Percentiles rank a stretch among this genome's conserved stretches.
These are phyloP conservation scores for Paecilomyces fulvus DNA, from an alignment of 2,329 filamentous ascomycete genomes.

Conservation along the genomic window DNA sequence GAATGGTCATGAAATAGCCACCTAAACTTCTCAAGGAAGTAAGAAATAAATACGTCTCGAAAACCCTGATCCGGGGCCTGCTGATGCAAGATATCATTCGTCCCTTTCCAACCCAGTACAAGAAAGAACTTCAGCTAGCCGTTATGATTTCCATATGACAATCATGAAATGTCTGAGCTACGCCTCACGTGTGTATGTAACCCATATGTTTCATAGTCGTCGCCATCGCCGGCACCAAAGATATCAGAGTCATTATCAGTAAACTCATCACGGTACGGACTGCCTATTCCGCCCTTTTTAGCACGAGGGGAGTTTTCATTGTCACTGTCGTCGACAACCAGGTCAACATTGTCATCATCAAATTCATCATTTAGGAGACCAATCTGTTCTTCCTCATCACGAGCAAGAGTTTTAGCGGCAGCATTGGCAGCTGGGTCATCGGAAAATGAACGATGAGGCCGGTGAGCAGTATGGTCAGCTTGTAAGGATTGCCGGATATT, in stretches of 20 bases:
- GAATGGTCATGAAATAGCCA: background rate
- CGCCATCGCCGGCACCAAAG: slow-evolving; percentile 34
- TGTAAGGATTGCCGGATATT: slow-evolving; percentile 28
- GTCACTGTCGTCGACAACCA: slow-evolving; percentile 37
- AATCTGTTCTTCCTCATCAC: slow-evolving; percentile 36
- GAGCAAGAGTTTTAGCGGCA: slow-evolving; percentile 32
- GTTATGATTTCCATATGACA: background rate
- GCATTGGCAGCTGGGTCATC: slow-evolving; percentile 32
- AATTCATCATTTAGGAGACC: slow-evolving; percentile 31
- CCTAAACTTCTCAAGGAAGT: background rate
- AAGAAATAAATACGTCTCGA: background rate
- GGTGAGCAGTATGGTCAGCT: slow-evolving; percentile 26
- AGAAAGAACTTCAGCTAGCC: background rate
- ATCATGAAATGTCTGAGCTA: background rate
- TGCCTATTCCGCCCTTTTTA: slow-evolving; percentile 9
- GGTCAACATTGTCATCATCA: slow-evolving; percentile 32
- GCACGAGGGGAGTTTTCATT: slow-evolving; percentile 17
- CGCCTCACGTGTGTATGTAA: slow-evolving; percentile 28
- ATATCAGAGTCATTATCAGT: slow-evolving; percentile 45
- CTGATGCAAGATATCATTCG: background rate
- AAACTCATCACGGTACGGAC: slow-evolving; percentile 48
- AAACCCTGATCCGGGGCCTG: background rate
- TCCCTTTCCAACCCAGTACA: background rate
- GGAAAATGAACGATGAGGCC: slow-evolving; percentile 24
- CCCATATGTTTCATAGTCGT: slow-evolving; percentile 31